Evolutionary conservation across 208 protist species (phyloP), one percentile per base, ranked within the genome.

Genomic region (Wallacemonas sp.): DNA sequence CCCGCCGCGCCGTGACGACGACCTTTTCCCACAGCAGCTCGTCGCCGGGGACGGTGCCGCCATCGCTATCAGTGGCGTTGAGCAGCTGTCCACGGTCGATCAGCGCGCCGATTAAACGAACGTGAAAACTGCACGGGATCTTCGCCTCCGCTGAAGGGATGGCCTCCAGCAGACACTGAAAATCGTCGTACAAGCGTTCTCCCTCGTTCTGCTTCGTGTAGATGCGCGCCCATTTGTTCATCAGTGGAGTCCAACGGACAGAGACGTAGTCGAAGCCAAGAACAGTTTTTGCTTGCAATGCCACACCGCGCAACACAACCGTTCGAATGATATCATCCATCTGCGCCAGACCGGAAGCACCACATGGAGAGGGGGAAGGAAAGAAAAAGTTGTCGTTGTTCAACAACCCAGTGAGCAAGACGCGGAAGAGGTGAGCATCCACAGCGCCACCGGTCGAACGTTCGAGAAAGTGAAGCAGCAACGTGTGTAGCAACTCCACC

Each of bases 381-480:
- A 53, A 67, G 76, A 89, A 93, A 62, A 89, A 93, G 71, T 75
- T 68, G 66, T 93, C 87, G 61, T 87, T 93, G 22, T 46, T 65
- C 29, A 91, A 76, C 54, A 93, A 66, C 26, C 79, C 81, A 36
- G 81, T 70, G 19, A 80, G 17, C 27, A 72, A 58, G 13, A 66
- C 53, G 59, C 30, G 57, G 60, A 88, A 88, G 2, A 70, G 48
- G 2, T 50, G 36, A 8, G 64, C 55, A 29, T 69, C 59, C 0
- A 84, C 38, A 2, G 58, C 53, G 12, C 37, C 58, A 1, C 29
- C 24, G 44, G 70, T 66, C 15, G 55, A 41, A 3, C 30, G 50
- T 36, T 37, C 29, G 6, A 87, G 62, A 6, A 70, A 70, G 21
- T 26, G 29, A 13, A 58, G 19, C 2, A 89, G 42, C 34, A 89